Evolutionary conservation across 208 protist genomes (phyloP).

Genomic region (Leishmania guyanensis): DNA sequence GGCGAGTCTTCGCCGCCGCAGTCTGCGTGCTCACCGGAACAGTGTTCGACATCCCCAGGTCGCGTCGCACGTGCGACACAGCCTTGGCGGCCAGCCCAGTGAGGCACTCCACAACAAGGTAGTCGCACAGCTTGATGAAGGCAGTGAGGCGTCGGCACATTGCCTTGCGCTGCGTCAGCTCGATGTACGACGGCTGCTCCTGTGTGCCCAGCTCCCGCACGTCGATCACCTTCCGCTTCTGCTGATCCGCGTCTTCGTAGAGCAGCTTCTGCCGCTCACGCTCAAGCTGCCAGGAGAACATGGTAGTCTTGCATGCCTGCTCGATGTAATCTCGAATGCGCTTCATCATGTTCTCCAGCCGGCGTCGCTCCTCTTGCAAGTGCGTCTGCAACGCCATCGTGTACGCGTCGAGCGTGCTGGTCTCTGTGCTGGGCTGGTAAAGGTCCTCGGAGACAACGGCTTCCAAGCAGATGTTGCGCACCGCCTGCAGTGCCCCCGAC

Average conservation of each 20-base stretch:
- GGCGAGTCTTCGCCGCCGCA: background rate
- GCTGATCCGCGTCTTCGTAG: slow-evolving; percentile 71
- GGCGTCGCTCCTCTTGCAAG: slow-evolving; percentile 57
- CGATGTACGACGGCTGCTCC: slow-evolving; percentile 93
- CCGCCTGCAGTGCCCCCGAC: slow-evolving; percentile 72
- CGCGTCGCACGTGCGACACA: slow-evolving; percentile 69
- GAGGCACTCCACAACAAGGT: slow-evolving; percentile 92
- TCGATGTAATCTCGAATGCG: slow-evolving; percentile 86
- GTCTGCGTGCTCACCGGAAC: background rate
- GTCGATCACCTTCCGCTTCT: slow-evolving; percentile 84
- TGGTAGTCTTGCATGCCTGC: slow-evolving; percentile 91
- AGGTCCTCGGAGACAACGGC: slow-evolving; percentile 63
- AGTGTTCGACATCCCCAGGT: slow-evolving; percentile 69
- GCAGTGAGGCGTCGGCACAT: slow-evolving; percentile 91
- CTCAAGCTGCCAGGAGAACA: slow-evolving; percentile 84
- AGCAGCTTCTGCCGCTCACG: slow-evolving; percentile 72
- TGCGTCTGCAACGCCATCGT: slow-evolving; percentile 51
- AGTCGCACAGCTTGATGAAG: slow-evolving; percentile 96
- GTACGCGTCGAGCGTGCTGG: slow-evolving; percentile 76
- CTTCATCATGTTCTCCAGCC: slow-evolving; percentile 86
- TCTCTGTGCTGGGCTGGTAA: slow-evolving; percentile 75
- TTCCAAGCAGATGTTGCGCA: slow-evolving; percentile 85
- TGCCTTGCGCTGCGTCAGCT: slow-evolving; percentile 90
- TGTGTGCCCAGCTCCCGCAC: slow-evolving; percentile 79
- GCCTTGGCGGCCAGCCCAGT: slow-evolving; percentile 83